phyloP scores from a whole-genome alignment of 768 basidiomycete genomes.

The Leucosporidium yakuticum region DNA sequence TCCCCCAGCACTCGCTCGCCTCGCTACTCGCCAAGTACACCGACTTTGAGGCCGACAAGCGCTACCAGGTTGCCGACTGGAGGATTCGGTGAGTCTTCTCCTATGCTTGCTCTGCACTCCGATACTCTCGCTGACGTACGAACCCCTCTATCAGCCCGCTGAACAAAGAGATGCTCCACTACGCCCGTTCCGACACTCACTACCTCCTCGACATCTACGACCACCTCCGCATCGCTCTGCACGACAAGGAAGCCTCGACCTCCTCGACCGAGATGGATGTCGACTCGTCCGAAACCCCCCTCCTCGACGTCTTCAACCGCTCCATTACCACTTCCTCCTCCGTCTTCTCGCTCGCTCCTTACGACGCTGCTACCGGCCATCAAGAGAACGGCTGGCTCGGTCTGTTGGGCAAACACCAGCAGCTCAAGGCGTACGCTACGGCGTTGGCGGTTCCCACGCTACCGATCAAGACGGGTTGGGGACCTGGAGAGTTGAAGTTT shows the following conservation, averaged over 20 bases:
- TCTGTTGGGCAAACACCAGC: slow-evolving; percentile 20
- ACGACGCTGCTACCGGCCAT: slow-evolving; percentile 18
- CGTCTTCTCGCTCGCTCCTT: slow-evolving; percentile 25
- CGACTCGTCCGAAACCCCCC: neutral
- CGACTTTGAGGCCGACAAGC: slow-evolving; percentile 84
- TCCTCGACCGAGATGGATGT: neutral
- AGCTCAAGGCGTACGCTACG: slow-evolving; percentile 19
- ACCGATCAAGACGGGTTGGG: slow-evolving; percentile 41
- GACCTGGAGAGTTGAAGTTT: slow-evolving; percentile 62
- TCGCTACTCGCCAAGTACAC: slow-evolving; percentile 81
- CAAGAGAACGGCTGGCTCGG: slow-evolving; percentile 23
- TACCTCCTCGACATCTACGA: slow-evolving; percentile 91
- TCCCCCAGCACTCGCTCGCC: slow-evolving; percentile 76
- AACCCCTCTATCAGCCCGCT: slow-evolving; percentile 54
- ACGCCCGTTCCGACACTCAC: slow-evolving; percentile 94
- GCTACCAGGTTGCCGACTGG: slow-evolving; percentile 97
- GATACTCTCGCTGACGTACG: neutral
- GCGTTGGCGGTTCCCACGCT: slow-evolving; percentile 22
- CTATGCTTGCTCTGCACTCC: neutral
- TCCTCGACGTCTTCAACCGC: slow-evolving; percentile 7
- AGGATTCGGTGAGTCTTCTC: slow-evolving; percentile 63
- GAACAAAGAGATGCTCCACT: slow-evolving; percentile 78
- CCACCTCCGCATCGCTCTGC: slow-evolving; percentile 73
- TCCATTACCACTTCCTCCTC: slow-evolving; percentile 10
- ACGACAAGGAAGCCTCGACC: neutral